Evolutionary conservation across 495 filamentous ascomycete genomes (phyloP), one percentile per base, ranked within the genome.

Genomic region (Aspergillus coremiiformis): DNA sequence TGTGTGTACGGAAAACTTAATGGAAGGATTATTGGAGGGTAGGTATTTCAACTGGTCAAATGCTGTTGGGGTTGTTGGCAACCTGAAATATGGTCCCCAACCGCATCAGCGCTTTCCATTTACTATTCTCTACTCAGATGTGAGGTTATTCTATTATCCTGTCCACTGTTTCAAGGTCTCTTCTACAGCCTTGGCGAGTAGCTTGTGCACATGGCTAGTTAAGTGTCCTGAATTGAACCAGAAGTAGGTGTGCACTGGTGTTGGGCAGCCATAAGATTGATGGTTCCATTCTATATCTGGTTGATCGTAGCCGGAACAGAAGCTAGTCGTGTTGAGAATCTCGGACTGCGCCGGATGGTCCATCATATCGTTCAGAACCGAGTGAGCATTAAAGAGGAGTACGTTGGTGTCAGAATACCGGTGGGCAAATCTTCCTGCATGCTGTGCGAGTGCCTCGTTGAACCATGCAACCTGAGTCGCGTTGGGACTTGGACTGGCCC

Each of bases 141-240:
- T 21, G 4, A 44, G 8, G 15, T 11, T 7, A 41, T 42, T 15
- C 4, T 39, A 22, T 53, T 39, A 49, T 5, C 39, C 42, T 19
- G 29, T 51, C 59, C 54, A 58, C 9, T 21, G 17, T 50, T 50
- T 7, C 45, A 74, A 58, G 56, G 57, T 63, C 26, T 29, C 45
- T 52, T 66, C 60, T 49, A 69, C 26, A 33, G 52, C 59, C 23
- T 30, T 52, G 4, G 72, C 67, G 46, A 77, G 42, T 15, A 71
- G 62, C 47, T 64, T 42, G 66, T 78, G 74, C 7, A 67, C 59
- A 55, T 70, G 66, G 23, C 63, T 71, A 5, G 74, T 78, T 58
- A 79, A 64, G 67, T 79, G 76, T 7, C 74, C 74, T 8, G 65
- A 67, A 57, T 78, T 72, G 50, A 66, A 77, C 74, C 76, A 78